These are phyloP conservation scores for Salmacisia buchloeana DNA, from an alignment of 1,284 basidiomycete genomes.

Conservation along the genomic window DNA sequence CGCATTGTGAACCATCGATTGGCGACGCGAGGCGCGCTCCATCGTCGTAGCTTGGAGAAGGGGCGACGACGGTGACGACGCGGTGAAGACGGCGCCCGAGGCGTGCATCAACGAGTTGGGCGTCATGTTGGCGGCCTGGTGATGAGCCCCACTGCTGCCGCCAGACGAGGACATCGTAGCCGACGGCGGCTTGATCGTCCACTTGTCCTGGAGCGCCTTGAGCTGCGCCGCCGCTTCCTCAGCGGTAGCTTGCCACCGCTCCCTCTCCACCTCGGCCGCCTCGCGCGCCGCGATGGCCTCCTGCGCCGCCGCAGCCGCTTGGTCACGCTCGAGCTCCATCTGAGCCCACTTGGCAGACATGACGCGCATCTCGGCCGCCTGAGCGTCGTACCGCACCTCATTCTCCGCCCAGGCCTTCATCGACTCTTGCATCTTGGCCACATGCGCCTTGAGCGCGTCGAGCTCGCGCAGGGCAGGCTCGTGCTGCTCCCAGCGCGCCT, in stretches of 20 bases:
- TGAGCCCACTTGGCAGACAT: not conserved
- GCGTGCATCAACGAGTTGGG: not conserved
- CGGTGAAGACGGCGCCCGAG: not conserved
- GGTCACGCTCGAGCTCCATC: not conserved
- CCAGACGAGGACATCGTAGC: not conserved
- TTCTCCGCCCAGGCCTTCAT: conserved; percentile 9
- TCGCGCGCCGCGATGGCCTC: not conserved
- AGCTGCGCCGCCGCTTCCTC: conserved; percentile 29
- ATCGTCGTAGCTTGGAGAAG: not conserved
- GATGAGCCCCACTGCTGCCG: not conserved
- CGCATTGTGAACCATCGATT: not conserved
- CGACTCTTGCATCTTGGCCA: not conserved
- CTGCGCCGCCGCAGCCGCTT: not conserved
- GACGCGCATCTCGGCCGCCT: conserved; percentile 19
- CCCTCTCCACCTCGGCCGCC: not conserved
- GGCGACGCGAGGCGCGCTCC: not conserved
- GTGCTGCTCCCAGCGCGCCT: conserved; percentile 27
- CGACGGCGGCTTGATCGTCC: conserved; percentile 3
- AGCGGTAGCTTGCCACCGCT: not conserved
- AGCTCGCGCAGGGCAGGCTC: not conserved
- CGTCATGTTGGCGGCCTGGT: not conserved
- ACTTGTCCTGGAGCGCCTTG: not conserved
- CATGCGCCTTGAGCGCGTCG: not conserved
- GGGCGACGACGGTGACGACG: not conserved
- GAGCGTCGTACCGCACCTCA: conserved; percentile 15